phyloP scores from a whole-genome alignment of 2,329 filamentous ascomycete species.

The Pseudogymnoascus sp. region DNA sequence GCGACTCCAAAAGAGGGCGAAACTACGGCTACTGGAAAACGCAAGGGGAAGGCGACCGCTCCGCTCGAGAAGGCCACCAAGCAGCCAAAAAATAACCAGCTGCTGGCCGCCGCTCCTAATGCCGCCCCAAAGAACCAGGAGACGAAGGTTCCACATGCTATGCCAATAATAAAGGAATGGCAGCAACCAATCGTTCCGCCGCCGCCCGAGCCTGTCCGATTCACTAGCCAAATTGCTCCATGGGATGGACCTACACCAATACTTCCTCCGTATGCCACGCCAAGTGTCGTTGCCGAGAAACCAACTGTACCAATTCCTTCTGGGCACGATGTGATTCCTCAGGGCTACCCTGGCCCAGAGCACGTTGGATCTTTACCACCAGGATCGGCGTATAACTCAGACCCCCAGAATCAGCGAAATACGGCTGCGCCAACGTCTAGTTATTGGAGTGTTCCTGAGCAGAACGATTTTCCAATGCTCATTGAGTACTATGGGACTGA shows the following conservation, averaged over 20 bases:
- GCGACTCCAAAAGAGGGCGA: conserved; percentile 36
- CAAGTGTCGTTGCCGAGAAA: conserved; percentile 20
- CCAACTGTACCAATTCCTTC: conserved; percentile 14
- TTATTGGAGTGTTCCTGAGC: conserved; percentile 82
- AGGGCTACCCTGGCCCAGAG: conserved; percentile 20
- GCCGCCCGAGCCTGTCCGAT: background rate
- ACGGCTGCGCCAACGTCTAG: conserved; percentile 58
- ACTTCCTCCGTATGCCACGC: conserved; percentile 16
- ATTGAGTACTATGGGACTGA: conserved; percentile 72
- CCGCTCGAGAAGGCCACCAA: conserved; percentile 24
- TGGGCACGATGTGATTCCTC: conserved; percentile 16
- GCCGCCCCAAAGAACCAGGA: conserved; percentile 9
- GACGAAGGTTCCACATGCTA: background rate
- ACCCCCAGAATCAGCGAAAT: conserved; percentile 16
- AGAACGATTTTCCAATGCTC: conserved; percentile 67
- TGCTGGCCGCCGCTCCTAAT: conserved; percentile 24
- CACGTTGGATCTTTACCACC: conserved; percentile 14
- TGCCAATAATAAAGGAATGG: conserved; percentile 14
- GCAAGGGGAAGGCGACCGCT: conserved; percentile 23
- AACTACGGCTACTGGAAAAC: conserved; percentile 33
- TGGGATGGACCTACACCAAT: conserved; percentile 19
- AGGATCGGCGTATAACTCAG: conserved; percentile 9
- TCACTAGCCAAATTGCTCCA: conserved; percentile 14
- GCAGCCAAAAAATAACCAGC: conserved; percentile 27
- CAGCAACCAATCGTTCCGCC: conserved; percentile 11